phyloP scores from a whole-genome alignment of 768 basidiomycete species.

The Lactarius sp. region DNA sequence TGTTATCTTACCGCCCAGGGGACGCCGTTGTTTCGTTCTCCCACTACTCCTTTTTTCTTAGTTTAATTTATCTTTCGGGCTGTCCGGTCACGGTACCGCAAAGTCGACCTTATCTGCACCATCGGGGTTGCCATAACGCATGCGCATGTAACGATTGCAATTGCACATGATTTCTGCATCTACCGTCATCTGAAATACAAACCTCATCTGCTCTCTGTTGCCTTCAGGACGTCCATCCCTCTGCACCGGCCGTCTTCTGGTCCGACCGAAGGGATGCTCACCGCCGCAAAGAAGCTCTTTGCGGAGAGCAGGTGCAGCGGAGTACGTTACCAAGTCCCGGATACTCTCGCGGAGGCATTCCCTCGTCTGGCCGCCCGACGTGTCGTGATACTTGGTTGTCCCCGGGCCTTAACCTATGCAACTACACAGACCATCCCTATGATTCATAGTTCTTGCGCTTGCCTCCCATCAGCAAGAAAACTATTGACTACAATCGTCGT shows the following conservation, averaged over 20 bases:
- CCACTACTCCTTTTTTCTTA: not conserved
- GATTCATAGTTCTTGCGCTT: conserved; percentile 44
- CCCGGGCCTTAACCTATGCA: conserved; percentile 39
- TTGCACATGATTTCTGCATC: too few species aligned
- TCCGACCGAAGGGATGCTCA: conserved; percentile 31
- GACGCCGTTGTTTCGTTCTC: not conserved
- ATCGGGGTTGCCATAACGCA: not conserved
- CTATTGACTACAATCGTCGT: conserved; percentile 33
- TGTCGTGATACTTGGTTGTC: conserved; percentile 31
- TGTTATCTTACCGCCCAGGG: conserved; percentile 3
- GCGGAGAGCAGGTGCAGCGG: conserved; percentile 37
- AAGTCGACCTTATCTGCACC: not conserved
- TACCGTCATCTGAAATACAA: not conserved
- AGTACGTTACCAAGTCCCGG: conserved; percentile 41
- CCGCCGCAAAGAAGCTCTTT: conserved; percentile 40
- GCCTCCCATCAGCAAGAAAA: not conserved
- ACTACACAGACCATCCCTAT: conserved; percentile 51
- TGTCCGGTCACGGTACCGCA: not conserved
- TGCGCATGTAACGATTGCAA: not conserved
- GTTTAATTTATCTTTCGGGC: not conserved
- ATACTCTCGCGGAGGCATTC: conserved; percentile 45
- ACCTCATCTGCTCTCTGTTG: not conserved
- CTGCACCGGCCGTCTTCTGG: too few species aligned
- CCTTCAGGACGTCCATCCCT: not conserved
- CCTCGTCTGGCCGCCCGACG: conserved; percentile 36